Conservation (phyloP, 164 flowering plant species). For the Taxillus chinensis region DNA sequence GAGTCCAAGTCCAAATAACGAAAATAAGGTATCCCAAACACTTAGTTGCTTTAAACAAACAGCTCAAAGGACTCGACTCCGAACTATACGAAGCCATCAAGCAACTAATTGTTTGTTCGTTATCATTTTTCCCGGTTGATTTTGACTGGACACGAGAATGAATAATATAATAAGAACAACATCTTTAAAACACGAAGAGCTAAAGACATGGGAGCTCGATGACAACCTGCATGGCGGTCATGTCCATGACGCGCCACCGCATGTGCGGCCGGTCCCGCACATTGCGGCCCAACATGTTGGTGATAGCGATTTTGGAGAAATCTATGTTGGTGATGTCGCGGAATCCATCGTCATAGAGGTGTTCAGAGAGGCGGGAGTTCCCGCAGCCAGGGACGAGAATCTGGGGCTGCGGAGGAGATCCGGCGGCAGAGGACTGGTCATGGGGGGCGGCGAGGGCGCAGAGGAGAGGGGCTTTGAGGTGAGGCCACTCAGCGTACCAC, state of each 20-base stretch:
- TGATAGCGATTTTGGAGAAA: slow-evolving; percentile 83
- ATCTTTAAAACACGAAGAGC: too few relatives aligned
- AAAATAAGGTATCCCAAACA: too few relatives aligned
- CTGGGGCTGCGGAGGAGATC: slow-evolving; percentile 15
- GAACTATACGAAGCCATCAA: too few relatives aligned
- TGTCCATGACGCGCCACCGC: slow-evolving; percentile 97
- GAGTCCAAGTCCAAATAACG: too few relatives aligned
- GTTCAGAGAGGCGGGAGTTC: slow-evolving; percentile 73
- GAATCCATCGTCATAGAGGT: slow-evolving; percentile 76
- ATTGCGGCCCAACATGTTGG: slow-evolving; percentile 77
- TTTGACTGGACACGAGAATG: too few relatives aligned
- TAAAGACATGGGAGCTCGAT: neutral
- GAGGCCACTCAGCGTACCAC: slow-evolving; percentile 94
- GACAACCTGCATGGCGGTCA: slow-evolving; percentile 77
- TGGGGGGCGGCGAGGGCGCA: slow-evolving; percentile 21
- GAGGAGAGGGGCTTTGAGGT: slow-evolving; percentile 42
- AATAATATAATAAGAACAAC: too few relatives aligned
- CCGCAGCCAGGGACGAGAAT: slow-evolving; percentile 94
- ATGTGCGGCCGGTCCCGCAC: slow-evolving; percentile 58
- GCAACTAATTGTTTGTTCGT: too few relatives aligned
- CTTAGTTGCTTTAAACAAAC: too few relatives aligned
- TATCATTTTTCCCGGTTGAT: too few relatives aligned
- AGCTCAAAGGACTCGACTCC: too few relatives aligned
- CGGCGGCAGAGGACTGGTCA: neutral
- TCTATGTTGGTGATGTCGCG: slow-evolving; percentile 61